Conservation (phyloP, 352 stramenopile genomes). For the Pythium folliculosum region DNA sequence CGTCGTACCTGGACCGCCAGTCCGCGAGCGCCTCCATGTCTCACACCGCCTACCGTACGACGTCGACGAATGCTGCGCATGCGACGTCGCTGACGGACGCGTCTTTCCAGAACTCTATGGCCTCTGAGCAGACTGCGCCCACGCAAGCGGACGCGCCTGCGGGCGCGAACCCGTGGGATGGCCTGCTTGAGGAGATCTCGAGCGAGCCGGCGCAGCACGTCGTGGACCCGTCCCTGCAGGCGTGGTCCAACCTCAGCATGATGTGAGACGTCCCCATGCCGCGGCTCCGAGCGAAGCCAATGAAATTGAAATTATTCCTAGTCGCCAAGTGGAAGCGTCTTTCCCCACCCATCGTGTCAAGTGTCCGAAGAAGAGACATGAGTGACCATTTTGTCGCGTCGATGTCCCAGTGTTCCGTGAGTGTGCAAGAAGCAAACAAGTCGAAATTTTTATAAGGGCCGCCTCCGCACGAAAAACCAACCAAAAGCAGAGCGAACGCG, state of each 20-base stretch:
- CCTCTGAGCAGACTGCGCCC: slow-evolving; percentile 7
- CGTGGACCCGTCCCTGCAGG: slow-evolving; percentile 59
- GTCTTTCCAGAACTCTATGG: slow-evolving; percentile 9
- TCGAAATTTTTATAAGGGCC: not conserved
- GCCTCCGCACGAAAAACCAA: not conserved
- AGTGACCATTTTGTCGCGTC: slow-evolving; percentile 13
- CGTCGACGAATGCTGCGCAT: slow-evolving; percentile 9
- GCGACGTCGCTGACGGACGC: slow-evolving; percentile 10
- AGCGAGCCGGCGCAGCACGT: slow-evolving; percentile 38
- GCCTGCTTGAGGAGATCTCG: slow-evolving; percentile 76
- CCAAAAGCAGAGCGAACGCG: not conserved
- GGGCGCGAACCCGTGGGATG: slow-evolving; percentile 55
- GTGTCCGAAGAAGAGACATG: slow-evolving; percentile 5
- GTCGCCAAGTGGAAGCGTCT: slow-evolving; percentile 28
- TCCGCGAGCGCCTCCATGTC: slow-evolving; percentile 5
- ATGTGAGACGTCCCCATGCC: slow-evolving; percentile 36
- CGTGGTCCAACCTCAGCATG: slow-evolving; percentile 77
- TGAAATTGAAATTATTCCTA: slow-evolving; percentile 2
- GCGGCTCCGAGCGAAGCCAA: too few species aligned
- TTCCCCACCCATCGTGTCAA: not conserved
- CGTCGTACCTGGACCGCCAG: slow-evolving; percentile 18
- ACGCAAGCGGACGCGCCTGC: not conserved
- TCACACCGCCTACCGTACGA: slow-evolving; percentile 19
- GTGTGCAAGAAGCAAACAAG: not conserved
- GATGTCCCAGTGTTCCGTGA: slow-evolving; percentile 7